Evolutionary conservation across 2,329 filamentous ascomycete genomes (phyloP), one percentile per base, ranked within the genome.

Genomic region (Xylariomycetidae sp.): DNA sequence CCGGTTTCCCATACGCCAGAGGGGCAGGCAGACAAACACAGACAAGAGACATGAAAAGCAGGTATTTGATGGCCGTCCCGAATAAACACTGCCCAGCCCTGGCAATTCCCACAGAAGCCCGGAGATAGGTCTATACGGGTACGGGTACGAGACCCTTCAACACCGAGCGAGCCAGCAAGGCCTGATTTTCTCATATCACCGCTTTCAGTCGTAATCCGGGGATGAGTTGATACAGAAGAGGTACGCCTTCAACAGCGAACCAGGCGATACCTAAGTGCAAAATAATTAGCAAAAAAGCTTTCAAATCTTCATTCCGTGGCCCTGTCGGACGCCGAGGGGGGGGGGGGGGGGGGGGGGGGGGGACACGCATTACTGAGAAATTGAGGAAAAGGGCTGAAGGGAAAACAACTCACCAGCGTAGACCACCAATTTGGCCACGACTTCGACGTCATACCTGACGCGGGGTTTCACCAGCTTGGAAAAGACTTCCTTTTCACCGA

Each of bases 401-500:
- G 9, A 36, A 36, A 14, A 16, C 27, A 12, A 64, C 80, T 61
- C 65, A 88, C 90, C 92, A 38, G 84, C 76, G 65, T 98, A 98
- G 16, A 98, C 88, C 50, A 98, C 85, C 40, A 98, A 63, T 64
- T 96, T 97, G 5, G 92, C 97, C 23, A 98, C 85, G 25, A 98
- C 90, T 61, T 98, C 92, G n/a, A 97, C 90, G 62, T 98, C 92
- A 54, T 97, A 98, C 49, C 89, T 74, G 39, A 96, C 89, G 46
- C 92, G 79, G 30, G 92, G 88, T 62, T 84, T 87, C 43, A 88
- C 82, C 35, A 97, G 70, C 54, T 74, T 79, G 27, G 81, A 83
- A 59, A 97, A 96, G 58, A 97, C 82, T 56, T 94, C 85, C 47
- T 72, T 74, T 57, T 88, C 82, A 30, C 80, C 80, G 16, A 75